These are phyloP conservation scores for Cornus kousa DNA, from an alignment of 148 eudicot genomes.

Conservation along the genomic window DNA sequence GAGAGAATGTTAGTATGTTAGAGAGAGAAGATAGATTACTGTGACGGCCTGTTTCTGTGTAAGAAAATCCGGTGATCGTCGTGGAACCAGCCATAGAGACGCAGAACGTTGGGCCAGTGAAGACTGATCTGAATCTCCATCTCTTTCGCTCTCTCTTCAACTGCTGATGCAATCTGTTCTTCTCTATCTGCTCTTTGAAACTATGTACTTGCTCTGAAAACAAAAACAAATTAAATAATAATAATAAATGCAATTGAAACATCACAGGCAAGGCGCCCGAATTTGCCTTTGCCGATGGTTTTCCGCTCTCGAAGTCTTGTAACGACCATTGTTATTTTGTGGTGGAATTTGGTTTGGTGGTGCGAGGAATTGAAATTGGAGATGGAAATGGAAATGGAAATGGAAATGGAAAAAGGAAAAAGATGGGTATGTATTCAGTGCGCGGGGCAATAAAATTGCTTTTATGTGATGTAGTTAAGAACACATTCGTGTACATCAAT, in stretches of 20 bases:
- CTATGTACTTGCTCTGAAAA: slow-evolving; percentile 73
- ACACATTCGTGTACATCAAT: too few species aligned
- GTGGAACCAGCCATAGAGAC: slow-evolving; percentile 86
- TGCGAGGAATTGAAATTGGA: background rate
- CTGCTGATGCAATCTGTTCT: slow-evolving; percentile 67
- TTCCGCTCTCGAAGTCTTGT: slow-evolving; percentile 79
- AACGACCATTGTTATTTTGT: slow-evolving; percentile 59
- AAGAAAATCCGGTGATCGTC: slow-evolving; percentile 63
- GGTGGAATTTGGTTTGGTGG: slow-evolving; percentile 7
- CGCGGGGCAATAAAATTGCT: too few species aligned
- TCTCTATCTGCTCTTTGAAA: slow-evolving; percentile 89
- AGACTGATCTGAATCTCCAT: slow-evolving; percentile 82
- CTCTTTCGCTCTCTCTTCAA: slow-evolving; percentile 80
- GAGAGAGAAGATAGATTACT: slow-evolving; percentile 34
- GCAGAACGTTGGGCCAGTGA: slow-evolving; percentile 70
- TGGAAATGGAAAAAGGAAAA: too few species aligned
- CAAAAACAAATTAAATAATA: background rate
- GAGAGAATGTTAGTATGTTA: background rate
- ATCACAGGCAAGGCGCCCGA: slow-evolving; percentile 91
- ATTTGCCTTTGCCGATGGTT: slow-evolving; percentile 88
- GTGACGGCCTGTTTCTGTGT: slow-evolving; percentile 73
- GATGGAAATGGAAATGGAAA: background rate
- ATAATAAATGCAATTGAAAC: background rate
- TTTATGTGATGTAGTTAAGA: too few species aligned
- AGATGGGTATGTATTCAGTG: too few species aligned